Base-by-base conservation (phyloP, 805 yeast species). In the Metahyphopichia silvanorum region DNA sequence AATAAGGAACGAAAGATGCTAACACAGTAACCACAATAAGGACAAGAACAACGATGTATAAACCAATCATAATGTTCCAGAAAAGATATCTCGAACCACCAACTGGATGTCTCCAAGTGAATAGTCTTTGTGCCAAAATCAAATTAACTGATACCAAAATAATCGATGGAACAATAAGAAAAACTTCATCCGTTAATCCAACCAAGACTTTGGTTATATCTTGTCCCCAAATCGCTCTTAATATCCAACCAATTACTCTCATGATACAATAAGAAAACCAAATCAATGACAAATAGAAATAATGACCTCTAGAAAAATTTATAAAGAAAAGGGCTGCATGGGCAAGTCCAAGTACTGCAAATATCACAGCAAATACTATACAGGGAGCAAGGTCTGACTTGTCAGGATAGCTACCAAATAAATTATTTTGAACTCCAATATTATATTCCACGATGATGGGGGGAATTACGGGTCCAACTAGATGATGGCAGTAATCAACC, bases 21-120 rank as follows among this genome's bases (percentile, higher is more conserved):
- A 78, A 60, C 47, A 83, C 71, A 13, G 86, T 82, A 75, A 80
- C 74, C 10, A 66, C 62, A 31, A 82, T 70, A 27, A 81, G 66
- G 6, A 73, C 76, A 19, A 66, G 34, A 17, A 83, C 86, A 27
- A 78, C 40, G 5, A 56, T 40, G 46, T 82, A 82, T 26, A 78
- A 44, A 3, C 51, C 22, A 31, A 68, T 48, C 80, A 82, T 74
- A 19, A 57, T 34, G 25, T 43, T 38, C 72, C 77, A 75, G 44
- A 82, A 76, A 20, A 63, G 37, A 35, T 55, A 59, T 20, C 71
- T 53, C 16, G 74, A 67, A 27, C 88, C 89, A 13, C 78, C 69
- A 25, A 74, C 77, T 10, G 91, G 89, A 51, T 83, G 88, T 51
- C 81, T 67, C 84, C 87, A 80, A 4, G 85, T 79, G 55, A 81